phyloP scores from a whole-genome alignment of 371 early-diverging fungal genomes.

The Circinella minor region DNA sequence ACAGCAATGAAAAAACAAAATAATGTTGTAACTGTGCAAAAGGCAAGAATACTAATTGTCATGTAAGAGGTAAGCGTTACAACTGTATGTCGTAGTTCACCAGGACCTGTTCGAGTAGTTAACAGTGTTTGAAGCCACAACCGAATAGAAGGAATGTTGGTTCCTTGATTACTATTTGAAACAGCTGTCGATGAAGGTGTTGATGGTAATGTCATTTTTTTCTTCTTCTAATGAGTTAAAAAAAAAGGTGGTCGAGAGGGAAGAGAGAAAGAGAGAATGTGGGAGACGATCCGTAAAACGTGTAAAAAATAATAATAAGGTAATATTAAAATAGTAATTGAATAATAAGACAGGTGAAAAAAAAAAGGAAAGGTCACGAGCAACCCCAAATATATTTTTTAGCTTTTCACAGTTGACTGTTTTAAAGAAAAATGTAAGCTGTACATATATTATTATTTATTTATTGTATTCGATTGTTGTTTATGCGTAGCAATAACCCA shows the following conservation, averaged over 20 bases:
- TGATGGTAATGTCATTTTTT: not conserved
- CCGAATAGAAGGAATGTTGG: not conserved
- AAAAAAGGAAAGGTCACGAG: no score
- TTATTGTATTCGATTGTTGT: no score
- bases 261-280: no score
- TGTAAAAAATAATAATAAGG: no score
- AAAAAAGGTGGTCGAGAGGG: not conserved
- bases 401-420: no score
- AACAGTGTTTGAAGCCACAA: not conserved
- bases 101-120: not conserved
- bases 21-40: constrained; percentile 9
- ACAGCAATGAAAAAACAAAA: constrained; percentile 37
- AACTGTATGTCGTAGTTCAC: constrained; percentile 8
- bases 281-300: no score
- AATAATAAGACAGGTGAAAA: no score
- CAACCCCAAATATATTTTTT: no score
- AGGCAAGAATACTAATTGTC: constrained; percentile 12
- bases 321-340: no score
- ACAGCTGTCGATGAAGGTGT: not conserved
- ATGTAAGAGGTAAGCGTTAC: constrained; percentile 15
- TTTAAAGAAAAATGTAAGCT: no score
- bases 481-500: no score
- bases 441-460: no score
- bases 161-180: not conserved
- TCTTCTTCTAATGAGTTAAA: not conserved